These are phyloP conservation scores for Xylaria grammica DNA, from an alignment of 495 filamentous ascomycete species.

Conservation along the genomic window DNA sequence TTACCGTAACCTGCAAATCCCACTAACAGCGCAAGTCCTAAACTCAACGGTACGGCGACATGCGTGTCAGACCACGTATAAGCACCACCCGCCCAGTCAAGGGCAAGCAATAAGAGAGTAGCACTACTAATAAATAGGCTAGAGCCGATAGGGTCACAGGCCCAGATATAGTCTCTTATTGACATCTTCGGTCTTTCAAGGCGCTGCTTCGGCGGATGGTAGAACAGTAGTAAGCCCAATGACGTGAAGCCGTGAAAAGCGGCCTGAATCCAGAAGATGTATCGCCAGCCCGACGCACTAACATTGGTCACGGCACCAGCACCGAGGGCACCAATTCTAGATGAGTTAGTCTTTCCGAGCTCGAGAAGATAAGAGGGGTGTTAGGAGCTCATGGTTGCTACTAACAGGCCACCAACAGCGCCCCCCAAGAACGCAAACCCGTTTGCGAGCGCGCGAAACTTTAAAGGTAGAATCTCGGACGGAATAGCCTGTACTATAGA, in stretches of 20 bases:
- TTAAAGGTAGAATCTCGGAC: constrained; percentile 59
- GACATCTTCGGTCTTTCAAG: constrained; percentile 47
- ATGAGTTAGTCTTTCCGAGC: not conserved
- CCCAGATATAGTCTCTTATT: constrained; percentile 51
- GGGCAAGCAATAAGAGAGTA: constrained; percentile 54
- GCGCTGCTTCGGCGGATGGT: constrained; percentile 50
- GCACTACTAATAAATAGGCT: constrained; percentile 53
- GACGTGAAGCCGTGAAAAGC: constrained; percentile 54
- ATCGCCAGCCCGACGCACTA: constrained; percentile 53
- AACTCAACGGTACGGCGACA: constrained; percentile 52
- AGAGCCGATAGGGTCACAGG: constrained; percentile 59
- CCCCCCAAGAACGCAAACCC: constrained; percentile 56
- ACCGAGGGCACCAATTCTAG: constrained; percentile 50
- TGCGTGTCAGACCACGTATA: constrained; percentile 56
- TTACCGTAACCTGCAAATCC: constrained; percentile 53
- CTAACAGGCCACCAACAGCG: constrained; percentile 54
- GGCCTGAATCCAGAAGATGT: constrained; percentile 66
- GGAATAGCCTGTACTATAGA: constrained; percentile 61
- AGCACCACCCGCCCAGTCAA: constrained; percentile 59
- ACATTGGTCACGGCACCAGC: constrained; percentile 59
- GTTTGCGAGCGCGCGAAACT: constrained; percentile 59
- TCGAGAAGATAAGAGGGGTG: not conserved
- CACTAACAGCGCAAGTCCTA: constrained; percentile 52
- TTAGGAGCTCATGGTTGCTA: constrained; percentile 6
- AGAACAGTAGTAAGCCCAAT: constrained; percentile 55